phyloP scores from a whole-genome alignment of 768 basidiomycete genomes.

The Suillus fuscotomentosus region DNA sequence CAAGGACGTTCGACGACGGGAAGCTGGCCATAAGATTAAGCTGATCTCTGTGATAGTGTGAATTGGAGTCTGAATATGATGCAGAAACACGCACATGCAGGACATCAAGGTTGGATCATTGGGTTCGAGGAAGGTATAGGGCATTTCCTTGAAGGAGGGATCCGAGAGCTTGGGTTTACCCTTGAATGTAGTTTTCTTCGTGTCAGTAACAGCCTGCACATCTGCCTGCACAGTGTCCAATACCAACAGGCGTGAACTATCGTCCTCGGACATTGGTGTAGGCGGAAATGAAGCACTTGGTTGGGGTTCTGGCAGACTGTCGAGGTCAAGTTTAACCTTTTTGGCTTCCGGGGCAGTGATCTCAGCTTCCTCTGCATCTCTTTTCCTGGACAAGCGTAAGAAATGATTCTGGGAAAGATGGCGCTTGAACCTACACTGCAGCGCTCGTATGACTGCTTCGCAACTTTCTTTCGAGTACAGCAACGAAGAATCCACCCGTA shows the following conservation, averaged over 20 bases:
- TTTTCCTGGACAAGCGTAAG: constrained; percentile 38
- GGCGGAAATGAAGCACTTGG: not conserved
- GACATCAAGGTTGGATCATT: constrained; percentile 66
- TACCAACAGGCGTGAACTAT: constrained; percentile 2
- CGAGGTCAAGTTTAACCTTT: constrained; percentile 43
- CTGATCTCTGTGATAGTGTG: constrained; percentile 49
- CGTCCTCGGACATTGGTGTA: constrained; percentile 1
- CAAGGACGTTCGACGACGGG: constrained; percentile 75
- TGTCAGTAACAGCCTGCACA: not conserved
- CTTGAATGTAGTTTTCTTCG: not conserved
- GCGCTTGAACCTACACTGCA: constrained; percentile 12
- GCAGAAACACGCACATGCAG: constrained; percentile 61
- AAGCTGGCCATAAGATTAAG: constrained; percentile 70
- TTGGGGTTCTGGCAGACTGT: constrained; percentile 13
- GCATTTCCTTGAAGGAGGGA: constrained; percentile 80
- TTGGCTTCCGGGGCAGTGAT: constrained; percentile 44
- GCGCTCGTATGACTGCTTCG: constrained; percentile 5
- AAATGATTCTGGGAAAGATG: not conserved
- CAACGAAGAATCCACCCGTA: constrained; percentile 97
- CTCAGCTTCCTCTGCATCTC: constrained; percentile 43
- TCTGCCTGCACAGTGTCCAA: constrained; percentile 4
- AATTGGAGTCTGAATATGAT: not conserved
- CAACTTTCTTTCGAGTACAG: constrained; percentile 65
- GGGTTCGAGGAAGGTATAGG: constrained; percentile 77
- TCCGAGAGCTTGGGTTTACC: constrained; percentile 21